Conservation (phyloP, 2,329 filamentous ascomycete species). For the Coccinonectria pachysandricola region DNA sequence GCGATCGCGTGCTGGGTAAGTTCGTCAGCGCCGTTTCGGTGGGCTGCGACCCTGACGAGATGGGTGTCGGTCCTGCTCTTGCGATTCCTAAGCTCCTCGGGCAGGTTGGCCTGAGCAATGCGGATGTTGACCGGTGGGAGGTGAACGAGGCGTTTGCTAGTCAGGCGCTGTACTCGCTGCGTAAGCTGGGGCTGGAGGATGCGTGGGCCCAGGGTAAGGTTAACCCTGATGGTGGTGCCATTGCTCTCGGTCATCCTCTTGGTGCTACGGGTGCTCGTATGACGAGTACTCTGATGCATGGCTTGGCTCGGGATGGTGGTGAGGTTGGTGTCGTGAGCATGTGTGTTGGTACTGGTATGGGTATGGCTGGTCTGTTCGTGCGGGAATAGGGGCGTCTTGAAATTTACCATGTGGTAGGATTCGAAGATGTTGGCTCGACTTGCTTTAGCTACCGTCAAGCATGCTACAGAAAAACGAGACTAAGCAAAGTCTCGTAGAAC, state of each 20-base stretch:
- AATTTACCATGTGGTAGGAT: too few species aligned
- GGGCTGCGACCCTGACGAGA: conserved; percentile 80
- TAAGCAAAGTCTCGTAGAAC: too few species aligned
- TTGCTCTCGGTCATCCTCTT: conserved; percentile 85
- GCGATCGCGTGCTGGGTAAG: conserved; percentile 62
- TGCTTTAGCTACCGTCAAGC: too few species aligned
- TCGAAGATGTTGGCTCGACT: too few species aligned
- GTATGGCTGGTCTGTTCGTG: conserved; percentile 17
- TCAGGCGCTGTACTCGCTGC: conserved; percentile 59
- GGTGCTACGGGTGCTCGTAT: conserved; percentile 81
- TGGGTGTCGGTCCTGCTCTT: conserved; percentile 82
- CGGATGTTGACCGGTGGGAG: conserved; percentile 79
- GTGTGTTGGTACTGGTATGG: conserved; percentile 9
- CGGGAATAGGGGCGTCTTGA: too few species aligned
- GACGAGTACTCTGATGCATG: conserved; percentile 60
- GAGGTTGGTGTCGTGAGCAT: not conserved
- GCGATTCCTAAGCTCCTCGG: conserved; percentile 76
- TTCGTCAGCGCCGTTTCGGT: conserved; percentile 69
- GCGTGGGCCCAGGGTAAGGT: conserved; percentile 57
- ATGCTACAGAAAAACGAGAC: too few species aligned
- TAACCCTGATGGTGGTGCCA: conserved; percentile 88
- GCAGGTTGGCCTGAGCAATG: conserved; percentile 52
- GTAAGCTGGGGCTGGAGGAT: conserved; percentile 56
- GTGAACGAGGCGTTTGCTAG: conserved; percentile 77
- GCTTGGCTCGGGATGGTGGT: conserved; percentile 29